Percentiles rank a stretch among this genome's conserved stretches.
phyloP scores from a whole-genome alignment of 192 early-diverging fungal species.

The Entomortierella lignicola region DNA sequence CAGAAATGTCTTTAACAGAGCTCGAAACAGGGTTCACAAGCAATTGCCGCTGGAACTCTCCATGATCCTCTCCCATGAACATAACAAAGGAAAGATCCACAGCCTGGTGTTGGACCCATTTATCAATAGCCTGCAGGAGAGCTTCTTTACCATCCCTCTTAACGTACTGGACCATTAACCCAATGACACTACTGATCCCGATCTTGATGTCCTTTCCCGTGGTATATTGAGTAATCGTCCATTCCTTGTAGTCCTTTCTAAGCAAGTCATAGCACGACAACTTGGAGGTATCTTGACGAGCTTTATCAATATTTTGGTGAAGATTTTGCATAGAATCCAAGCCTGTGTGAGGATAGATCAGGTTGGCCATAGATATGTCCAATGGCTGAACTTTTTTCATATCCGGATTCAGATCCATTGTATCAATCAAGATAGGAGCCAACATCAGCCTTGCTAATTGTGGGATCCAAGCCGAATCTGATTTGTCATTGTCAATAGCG shows the following conservation, averaged over 20 bases:
- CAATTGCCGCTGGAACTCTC: conserved; percentile 72
- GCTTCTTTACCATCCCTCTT: conserved; percentile 56
- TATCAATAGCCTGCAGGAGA: conserved; percentile 25
- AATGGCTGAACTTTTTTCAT: conserved; percentile 61
- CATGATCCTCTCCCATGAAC: conserved; percentile 62
- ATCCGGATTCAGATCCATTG: conserved; percentile 64
- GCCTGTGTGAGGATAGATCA: conserved; percentile 51
- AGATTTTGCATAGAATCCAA: conserved; percentile 4
- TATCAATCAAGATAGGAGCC: conserved; percentile 77
- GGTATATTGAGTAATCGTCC: conserved; percentile 57
- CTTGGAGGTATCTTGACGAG: conserved; percentile 60
- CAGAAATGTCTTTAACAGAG: conserved; percentile 26
- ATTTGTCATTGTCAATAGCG: conserved; percentile 8
- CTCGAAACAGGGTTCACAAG: conserved; percentile 52
- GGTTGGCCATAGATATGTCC: conserved; percentile 53
- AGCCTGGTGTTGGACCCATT: conserved; percentile 52
- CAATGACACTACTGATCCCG: conserved; percentile 72
- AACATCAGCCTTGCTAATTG: conserved; percentile 62
- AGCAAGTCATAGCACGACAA: conserved; percentile 61
- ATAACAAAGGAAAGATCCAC: conserved; percentile 62
- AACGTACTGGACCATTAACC: conserved; percentile 61
- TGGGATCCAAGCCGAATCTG: conserved; percentile 24
- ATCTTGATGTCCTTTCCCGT: conserved; percentile 51
- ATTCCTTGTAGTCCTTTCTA: conserved; percentile 84
- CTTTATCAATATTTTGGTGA: conserved; percentile 64